Evolutionary conservation across 495 filamentous ascomycete genomes (phyloP), one percentile per base, ranked within the genome.

Genomic region (Usnea hakonensis): DNA sequence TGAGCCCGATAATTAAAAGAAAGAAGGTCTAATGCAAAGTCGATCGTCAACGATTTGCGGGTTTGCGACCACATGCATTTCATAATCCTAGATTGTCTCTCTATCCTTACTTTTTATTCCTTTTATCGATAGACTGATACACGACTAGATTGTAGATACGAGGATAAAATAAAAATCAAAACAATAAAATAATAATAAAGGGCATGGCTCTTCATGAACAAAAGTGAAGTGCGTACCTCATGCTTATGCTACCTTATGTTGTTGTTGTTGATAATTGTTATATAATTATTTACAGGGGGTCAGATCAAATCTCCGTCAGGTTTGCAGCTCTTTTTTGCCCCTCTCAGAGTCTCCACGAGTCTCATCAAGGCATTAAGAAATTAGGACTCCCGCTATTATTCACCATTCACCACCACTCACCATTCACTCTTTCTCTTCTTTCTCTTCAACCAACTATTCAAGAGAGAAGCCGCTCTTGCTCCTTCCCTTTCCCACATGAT

Each of bases 401-500:
- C n/a, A n/a, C n/a, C n/a, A n/a, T n/a, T n/a, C n/a, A n/a, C n/a
- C 55, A 57, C 37, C 55, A 56, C n/a, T 57, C 55, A 36, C 57
- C 57, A 43, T 43, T 36, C 26, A 7, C 33, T 30, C 46, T 60
- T 26, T 38, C 57, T 38, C 30, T 60, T 50, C 57, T 32, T 38
- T 55, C 14, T 19, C 30, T 53, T 61, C 33, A 33, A 60, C 58
- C 58, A 60, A 53, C 43, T 19, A 54, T 38, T 28, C 30, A 52
- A 30, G 13, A 52, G 23, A 52, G 48, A 52, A 52, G 28, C 13
- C 28, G 32, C 60, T 60, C 43, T 38, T 43, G 37, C 40, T 46
- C 57, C 36, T 30, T 14, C 43, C 32, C 43, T 40, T 57, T 62
- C 52, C 57, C 19, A 48, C 38, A 40, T 62, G 60, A 62, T 57